Evolutionary conservation across 2,329 filamentous ascomycete genomes (phyloP).

Genomic region (Cadophora sp.): DNA sequence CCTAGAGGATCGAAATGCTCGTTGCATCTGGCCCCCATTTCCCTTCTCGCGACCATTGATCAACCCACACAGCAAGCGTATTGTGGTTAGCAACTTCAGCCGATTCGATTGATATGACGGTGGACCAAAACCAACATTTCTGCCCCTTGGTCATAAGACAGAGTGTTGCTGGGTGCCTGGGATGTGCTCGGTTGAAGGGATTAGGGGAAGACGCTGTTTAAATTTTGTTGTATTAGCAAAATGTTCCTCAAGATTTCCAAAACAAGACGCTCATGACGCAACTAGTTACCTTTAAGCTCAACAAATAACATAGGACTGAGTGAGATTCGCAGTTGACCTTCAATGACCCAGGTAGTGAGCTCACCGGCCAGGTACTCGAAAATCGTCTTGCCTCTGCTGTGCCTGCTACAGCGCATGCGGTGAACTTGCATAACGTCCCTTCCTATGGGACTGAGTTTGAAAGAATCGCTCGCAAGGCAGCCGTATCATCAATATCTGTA

Average conservation of each 20-base stretch:
- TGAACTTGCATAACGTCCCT: conserved; percentile 32
- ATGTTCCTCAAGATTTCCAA: conserved; percentile 30
- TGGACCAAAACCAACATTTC: too few species aligned
- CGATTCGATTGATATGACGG: too few species aligned
- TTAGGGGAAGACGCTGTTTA: conserved; percentile 31
- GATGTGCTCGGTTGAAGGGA: conserved; percentile 33
- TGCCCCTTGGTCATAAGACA: too few species aligned
- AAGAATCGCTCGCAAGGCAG: conserved; percentile 31
- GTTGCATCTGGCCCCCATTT: too few species aligned
- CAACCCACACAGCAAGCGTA: too few species aligned
- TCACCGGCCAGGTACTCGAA: conserved; percentile 37
- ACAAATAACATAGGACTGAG: conserved; percentile 32
- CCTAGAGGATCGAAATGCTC: neutral
- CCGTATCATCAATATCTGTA: conserved; percentile 32
- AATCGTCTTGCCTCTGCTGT: conserved; percentile 32
- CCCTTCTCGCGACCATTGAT: too few species aligned
- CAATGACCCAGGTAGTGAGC: conserved; percentile 29
- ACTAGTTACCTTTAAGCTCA: conserved; percentile 36
- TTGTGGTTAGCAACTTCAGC: too few species aligned
- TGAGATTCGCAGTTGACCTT: conserved; percentile 38
- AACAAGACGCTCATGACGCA: conserved; percentile 23
- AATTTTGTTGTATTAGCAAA: conserved; percentile 31
- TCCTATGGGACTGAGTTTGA: conserved; percentile 30
- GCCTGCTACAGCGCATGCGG: conserved; percentile 25
- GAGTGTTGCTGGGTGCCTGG: conserved; percentile 28